Percentiles rank a stretch among this genome's conserved stretches.
Evolutionary conservation across 2,329 filamentous ascomycete genomes (phyloP).

Genomic region (Sordariomycetes sp.): DNA sequence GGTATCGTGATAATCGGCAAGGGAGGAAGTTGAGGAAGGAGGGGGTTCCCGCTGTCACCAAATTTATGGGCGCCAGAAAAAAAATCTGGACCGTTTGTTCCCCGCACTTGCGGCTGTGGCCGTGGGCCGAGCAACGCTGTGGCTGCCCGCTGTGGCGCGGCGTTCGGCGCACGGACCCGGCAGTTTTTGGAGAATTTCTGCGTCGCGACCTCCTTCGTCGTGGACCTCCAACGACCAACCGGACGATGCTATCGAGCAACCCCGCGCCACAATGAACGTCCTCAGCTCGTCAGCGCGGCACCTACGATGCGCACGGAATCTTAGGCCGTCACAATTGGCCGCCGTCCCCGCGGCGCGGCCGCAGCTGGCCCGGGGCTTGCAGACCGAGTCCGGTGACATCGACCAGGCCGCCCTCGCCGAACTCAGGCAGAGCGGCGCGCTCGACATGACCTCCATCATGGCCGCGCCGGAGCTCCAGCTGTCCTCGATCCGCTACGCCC

Average conservation of each 20-base stretch:
- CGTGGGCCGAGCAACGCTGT: background rate
- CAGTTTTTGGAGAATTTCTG: background rate
- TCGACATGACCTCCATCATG: slow-evolving; percentile 5
- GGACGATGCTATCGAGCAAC: background rate
- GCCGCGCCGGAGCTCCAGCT: slow-evolving; percentile 7
- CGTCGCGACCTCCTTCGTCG: background rate
- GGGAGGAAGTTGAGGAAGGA: slow-evolving; percentile 3
- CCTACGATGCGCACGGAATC: slow-evolving; percentile 18
- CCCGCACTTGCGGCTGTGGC: background rate
- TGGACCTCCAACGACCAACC: background rate
- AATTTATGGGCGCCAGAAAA: background rate
- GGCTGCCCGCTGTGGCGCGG: background rate
- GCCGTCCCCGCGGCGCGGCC: background rate
- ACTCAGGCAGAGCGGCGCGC: slow-evolving; percentile 2
- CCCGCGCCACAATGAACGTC: slow-evolving; percentile 6
- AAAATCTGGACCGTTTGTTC: slow-evolving; percentile 2
- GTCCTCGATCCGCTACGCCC: slow-evolving; percentile 35
- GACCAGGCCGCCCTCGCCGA: background rate
- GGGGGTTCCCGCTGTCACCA: background rate
- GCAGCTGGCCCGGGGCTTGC: slow-evolving; percentile 1
- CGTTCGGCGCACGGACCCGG: background rate
- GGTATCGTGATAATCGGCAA: background rate
- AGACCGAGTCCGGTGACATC: background rate
- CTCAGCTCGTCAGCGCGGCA: slow-evolving; percentile 14
- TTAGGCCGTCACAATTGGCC: slow-evolving; percentile 5